Evolutionary conservation across 441 rosid species (phyloP).

Genomic region (Mallotus repandus): DNA sequence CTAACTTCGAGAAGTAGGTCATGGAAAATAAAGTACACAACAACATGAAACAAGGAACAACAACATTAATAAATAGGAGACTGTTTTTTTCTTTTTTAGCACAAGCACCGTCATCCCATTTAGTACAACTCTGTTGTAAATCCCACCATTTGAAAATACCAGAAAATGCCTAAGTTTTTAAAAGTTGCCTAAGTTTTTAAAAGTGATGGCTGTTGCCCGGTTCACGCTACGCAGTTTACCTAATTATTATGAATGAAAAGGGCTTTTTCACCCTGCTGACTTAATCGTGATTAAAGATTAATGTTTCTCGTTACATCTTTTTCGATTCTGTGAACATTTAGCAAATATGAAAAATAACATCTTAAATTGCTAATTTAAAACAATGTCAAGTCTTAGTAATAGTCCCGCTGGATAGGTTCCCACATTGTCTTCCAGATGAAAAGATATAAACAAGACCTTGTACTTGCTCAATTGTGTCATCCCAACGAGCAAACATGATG

Average conservation of each 20-base stretch:
- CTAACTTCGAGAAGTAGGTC: neutral
- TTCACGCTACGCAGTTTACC: too few relatives aligned
- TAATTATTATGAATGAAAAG: too few relatives aligned
- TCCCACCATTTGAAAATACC: neutral
- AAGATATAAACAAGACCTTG: neutral
- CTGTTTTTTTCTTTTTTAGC: too few relatives aligned
- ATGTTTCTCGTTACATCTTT: neutral
- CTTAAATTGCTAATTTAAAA: neutral
- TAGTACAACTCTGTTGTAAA: neutral
- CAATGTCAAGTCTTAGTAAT: neutral
- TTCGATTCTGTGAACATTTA: neutral
- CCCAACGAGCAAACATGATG: neutral
- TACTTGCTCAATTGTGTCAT: slow-evolving; percentile 7
- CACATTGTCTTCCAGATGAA: neutral
- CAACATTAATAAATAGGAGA: neutral
- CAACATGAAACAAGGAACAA: neutral
- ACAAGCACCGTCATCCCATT: too few relatives aligned
- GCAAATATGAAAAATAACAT: neutral
- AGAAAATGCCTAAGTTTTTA: slow-evolving; percentile 2
- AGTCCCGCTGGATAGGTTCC: slow-evolving; percentile 3
- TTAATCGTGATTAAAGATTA: neutral
- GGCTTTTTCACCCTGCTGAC: too few relatives aligned
- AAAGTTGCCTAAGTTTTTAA: neutral
- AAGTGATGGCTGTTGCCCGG: too few relatives aligned
- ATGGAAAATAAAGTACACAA: neutral